A percentile compares a stretch with the other conserved stretches of the same genome.
phyloP scores from a whole-genome alignment of 208 protist genomes.

The Phytomonas sp. region DNA sequence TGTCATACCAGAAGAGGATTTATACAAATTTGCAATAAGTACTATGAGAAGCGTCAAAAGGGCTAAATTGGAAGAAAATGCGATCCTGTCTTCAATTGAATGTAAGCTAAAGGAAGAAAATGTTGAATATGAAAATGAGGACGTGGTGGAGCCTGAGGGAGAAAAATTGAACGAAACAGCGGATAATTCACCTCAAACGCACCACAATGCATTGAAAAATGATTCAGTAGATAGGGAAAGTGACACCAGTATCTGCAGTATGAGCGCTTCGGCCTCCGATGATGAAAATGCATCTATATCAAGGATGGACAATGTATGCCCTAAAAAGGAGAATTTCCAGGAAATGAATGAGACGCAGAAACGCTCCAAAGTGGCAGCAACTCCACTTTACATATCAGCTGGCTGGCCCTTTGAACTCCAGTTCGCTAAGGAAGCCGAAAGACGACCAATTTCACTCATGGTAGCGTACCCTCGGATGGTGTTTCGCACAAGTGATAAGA shows the following conservation, averaged over 20 bases:
- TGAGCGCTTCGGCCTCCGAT: not conserved
- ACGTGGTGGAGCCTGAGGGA: not conserved
- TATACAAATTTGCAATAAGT: slow-evolving; percentile 3
- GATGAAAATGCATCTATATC: not conserved
- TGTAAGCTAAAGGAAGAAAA: not conserved
- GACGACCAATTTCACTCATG: slow-evolving; percentile 30
- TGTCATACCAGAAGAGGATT: slow-evolving; percentile 37
- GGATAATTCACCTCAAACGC: not conserved
- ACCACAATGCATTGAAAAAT: not conserved
- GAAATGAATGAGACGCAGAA: not conserved
- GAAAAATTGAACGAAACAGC: not conserved
- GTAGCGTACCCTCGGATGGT: slow-evolving; percentile 29
- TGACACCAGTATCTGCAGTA: not conserved
- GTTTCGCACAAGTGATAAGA: slow-evolving; percentile 16
- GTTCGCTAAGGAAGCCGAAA: slow-evolving; percentile 47
- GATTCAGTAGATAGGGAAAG: not conserved
- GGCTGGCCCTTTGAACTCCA: slow-evolving; percentile 42
- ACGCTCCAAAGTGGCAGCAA: slow-evolving; percentile 6
- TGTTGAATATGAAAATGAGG: not conserved
- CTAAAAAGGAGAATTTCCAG: not conserved
- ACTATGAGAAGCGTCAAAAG: not conserved
- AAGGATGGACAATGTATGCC: not conserved
- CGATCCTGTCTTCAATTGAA: not conserved
- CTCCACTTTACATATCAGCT: slow-evolving; percentile 25
- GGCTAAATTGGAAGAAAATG: not conserved